Base-by-base conservation (phyloP, 352 stramenopile genomes). In the Aphanomyces euteiches region DNA sequence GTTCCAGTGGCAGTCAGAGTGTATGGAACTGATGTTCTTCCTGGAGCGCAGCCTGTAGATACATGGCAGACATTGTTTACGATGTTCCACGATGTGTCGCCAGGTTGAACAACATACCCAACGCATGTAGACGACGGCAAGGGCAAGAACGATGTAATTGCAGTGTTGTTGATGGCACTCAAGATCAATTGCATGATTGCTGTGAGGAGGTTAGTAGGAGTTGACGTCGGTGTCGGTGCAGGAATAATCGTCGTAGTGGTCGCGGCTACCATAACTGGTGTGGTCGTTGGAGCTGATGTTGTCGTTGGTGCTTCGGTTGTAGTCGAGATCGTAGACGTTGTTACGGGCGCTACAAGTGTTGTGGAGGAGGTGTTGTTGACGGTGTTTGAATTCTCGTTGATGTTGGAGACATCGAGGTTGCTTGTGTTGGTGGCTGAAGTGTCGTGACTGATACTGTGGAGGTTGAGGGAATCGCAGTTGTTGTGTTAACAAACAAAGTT, bases 31-130 rank as follows among this genome's bases (percentile, higher is more conserved):
- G 17, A n/a, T 28, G 54, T n/a, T 10, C n/a, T 37, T 61, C 54
- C 54, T 61, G 17, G 10, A 12, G 7, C 15, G 21, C 54, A 61
- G 19, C 54, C 54, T 13, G 15, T 41, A 45, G 7, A 45, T 7
- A 37, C 43, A 7, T 39, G 17, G 28, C 54, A 61, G 54, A 61
- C n/a, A 37, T 12, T 61, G 54, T 61, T 61, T 1, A 61, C 54
- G 54, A 61, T 61, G 15, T 28, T 2, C 54, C 17, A 61, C 28
- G 54, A 61, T 61, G 54, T 45, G 1, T 61, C 54, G 54, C 54
- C 54, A 37, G 36, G 15, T 12, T 19, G 17, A 37, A 40, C 54
- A 40, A 61, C 17, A 37, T 61, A 61, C 37, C 28, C 28, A 19
- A 61, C 21, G 54, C 54, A 61, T n/a, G 43, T 50, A 50, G 43